phyloP scores from a whole-genome alignment of 768 basidiomycete species.

The Serendipita sp. region DNA sequence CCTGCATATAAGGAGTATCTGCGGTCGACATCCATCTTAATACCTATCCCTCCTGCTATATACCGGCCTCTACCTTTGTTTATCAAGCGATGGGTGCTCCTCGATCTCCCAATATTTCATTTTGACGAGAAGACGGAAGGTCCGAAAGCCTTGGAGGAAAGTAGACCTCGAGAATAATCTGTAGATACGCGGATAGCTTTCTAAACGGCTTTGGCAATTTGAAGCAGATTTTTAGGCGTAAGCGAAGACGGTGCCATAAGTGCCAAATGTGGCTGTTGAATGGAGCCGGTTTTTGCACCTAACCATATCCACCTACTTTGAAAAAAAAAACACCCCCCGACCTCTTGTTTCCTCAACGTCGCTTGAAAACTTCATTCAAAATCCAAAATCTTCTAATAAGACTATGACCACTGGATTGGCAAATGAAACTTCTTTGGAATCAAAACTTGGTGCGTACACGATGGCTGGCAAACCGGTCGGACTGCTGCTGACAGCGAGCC shows the following conservation, averaged over 20 bases:
- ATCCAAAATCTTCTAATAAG: constrained; percentile 3
- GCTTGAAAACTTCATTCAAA: not conserved
- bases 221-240: no score
- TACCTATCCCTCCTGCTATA: constrained; percentile 40
- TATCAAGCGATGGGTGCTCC: constrained; percentile 37
- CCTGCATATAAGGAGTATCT: constrained; percentile 39
- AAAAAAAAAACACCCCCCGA: no score
- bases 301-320: no score
- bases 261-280: no score
- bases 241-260: no score
- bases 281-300: no score
- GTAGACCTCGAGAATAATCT: not conserved
- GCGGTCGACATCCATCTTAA: constrained; percentile 37
- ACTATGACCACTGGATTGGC: constrained; percentile 6
- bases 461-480: not conserved
- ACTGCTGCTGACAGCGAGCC: not conserved
- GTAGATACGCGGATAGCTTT: not conserved
- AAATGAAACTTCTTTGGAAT: constrained; percentile 4
- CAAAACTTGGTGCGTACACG: not conserved
- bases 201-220: no score
- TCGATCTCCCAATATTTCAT: constrained; percentile 47
- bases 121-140: constrained; percentile 40
- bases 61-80: constrained; percentile 34
- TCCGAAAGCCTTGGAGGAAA: constrained; percentile 24
- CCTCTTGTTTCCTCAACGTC: no score